Conservation (phyloP, 2,329 filamentous ascomycete species). For the Botrytis pseudocinerea region DNA sequence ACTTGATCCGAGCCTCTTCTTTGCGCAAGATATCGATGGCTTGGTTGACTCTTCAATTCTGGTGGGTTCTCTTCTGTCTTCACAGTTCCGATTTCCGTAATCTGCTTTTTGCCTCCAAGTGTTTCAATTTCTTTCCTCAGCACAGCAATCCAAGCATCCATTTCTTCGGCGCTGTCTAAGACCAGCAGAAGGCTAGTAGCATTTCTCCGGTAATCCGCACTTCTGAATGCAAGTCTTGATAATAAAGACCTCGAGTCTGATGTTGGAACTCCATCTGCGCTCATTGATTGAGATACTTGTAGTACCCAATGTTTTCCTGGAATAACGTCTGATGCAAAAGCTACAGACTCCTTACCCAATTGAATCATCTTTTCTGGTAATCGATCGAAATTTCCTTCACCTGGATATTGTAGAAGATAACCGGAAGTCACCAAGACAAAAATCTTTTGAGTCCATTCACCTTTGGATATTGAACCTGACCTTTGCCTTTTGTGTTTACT, state of each 20-base stretch:
- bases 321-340: conserved; percentile 77
- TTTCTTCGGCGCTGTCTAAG: conserved; percentile 69
- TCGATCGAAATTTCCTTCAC: conserved; percentile 68
- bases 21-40: conserved; percentile 35
- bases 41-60: conserved; percentile 36
- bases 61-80: conserved; percentile 45
- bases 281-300: conserved; percentile 68
- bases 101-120: conserved; percentile 64
- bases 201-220: conserved; percentile 53
- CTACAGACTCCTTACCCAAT: conserved; percentile 72
- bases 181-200: conserved; percentile 70
- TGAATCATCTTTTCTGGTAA: conserved; percentile 73
- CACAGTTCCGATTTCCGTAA: conserved; percentile 59
- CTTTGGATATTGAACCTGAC: conserved; percentile 43
- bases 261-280: conserved; percentile 54
- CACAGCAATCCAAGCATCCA: conserved; percentile 72
- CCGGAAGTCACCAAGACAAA: conserved; percentile 70
- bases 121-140: conserved; percentile 70
- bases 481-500: conserved; percentile 44
- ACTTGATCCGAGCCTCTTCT: conserved; percentile 31
- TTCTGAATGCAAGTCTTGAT: conserved; percentile 62
- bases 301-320: conserved; percentile 79
- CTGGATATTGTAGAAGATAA: conserved; percentile 72
- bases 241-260: conserved; percentile 62
- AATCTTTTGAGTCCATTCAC: conserved; percentile 71